Conservation (phyloP, 106 monocot genomes). For the Posidonia australis region DNA sequence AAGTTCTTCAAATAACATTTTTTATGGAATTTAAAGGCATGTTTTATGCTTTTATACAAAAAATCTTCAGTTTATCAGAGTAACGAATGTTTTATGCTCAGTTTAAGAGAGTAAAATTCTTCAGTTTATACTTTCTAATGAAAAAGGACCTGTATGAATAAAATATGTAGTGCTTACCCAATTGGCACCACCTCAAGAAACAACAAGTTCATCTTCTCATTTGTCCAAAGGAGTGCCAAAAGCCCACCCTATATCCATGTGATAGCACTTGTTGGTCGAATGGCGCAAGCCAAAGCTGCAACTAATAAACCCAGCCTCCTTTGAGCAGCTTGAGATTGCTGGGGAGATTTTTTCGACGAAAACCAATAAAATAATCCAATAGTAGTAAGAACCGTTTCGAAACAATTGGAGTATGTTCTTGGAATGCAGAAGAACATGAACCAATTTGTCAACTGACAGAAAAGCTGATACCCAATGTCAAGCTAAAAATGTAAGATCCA, state of each 20-base stretch:
- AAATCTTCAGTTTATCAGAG: too few relatives aligned
- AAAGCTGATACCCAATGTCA: slow-evolving; percentile 43
- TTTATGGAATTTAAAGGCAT: too few relatives aligned
- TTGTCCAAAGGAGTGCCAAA: slow-evolving; percentile 33
- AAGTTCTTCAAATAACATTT: too few relatives aligned
- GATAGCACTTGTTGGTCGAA: slow-evolving; percentile 93
- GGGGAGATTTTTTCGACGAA: slow-evolving; percentile 22
- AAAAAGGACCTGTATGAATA: too few relatives aligned
- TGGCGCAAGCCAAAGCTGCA: slow-evolving; percentile 68
- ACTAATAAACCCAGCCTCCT: slow-evolving; percentile 63
- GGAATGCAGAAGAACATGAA: slow-evolving; percentile 93
- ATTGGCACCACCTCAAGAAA: slow-evolving; percentile 77
- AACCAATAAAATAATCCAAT: slow-evolving; percentile 75
- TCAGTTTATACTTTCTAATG: too few relatives aligned
- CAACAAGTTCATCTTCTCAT: slow-evolving; percentile 28
- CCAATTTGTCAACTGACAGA: slow-evolving; percentile 83
- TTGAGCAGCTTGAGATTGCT: slow-evolving; percentile 21
- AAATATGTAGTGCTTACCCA: slow-evolving; percentile 50
- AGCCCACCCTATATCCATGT: slow-evolving; percentile 88
- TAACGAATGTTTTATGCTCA: too few relatives aligned
- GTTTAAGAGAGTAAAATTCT: too few relatives aligned
- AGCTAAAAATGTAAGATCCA: slow-evolving; percentile 5
- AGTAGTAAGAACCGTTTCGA: slow-evolving; percentile 70
- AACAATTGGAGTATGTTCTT: slow-evolving; percentile 77
- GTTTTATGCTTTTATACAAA: too few relatives aligned